Evolutionary conservation across 2,329 filamentous ascomycete species (phyloP), one percentile per base, ranked within the genome.

Genomic region (Aspergillus viridinutans): DNA sequence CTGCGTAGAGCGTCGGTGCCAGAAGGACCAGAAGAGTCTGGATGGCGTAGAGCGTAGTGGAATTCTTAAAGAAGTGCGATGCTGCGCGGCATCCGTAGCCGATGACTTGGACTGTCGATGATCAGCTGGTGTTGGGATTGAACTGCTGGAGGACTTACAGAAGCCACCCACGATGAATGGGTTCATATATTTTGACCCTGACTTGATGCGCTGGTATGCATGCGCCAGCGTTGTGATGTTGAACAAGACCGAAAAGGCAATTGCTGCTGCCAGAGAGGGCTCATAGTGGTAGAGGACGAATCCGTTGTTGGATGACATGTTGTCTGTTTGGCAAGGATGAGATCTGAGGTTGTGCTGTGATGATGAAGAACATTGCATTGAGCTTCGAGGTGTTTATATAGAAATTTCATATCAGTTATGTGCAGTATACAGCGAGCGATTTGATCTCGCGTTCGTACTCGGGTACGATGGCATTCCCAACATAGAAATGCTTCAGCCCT

Each of bases 241-340:
- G 49, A 66, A 72, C 2, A 70, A 53, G 0, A 57, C 57, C 17
- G 61, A 58, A 20, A 67, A 60, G 4, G 68, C 49, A 4, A 66
- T 58, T 4, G 70, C 70, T 17, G 61, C 63, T 8, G 58, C 35
- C 0, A 67, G 52, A 8, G 61, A 69, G 14, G 70, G 70, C 5
- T 59, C 60, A 50, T 71, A 73, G 10, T 56, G 53, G 26, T 64
- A 63, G 26, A 63, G 56, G 9, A 55, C 51, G 51, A 35, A 57
- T 2, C 14, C 4, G 32, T 35, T 17, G 32, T 6, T 17, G 4
- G 12, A 26, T 54, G 23, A 43, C 49, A 21, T 38, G 3, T 20
- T 21, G 23, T 50, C 45, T 54, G n/a, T 8, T 14, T 8, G 9
- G 17, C 14, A 35, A 32, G 2, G 9, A 28, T 32, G 25, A 9